Base-by-base conservation (phyloP, 163 green algal species). In the Scenedesmus sp. region DNA sequence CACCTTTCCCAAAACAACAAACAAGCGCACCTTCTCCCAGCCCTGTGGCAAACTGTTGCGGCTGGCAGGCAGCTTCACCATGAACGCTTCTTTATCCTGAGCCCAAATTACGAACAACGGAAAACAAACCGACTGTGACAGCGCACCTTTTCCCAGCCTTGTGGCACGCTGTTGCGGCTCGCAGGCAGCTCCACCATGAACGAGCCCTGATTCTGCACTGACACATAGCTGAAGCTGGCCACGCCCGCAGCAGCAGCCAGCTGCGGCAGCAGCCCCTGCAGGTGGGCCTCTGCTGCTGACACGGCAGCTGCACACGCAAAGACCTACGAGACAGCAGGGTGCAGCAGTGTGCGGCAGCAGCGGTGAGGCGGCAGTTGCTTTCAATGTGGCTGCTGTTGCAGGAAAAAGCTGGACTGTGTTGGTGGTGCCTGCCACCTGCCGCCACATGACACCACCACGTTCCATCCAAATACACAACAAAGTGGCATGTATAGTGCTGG, bases 151-250 rank as follows among this genome's bases (percentile, higher is more conserved):
- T 94, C 84, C 96, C 96, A 97, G 4, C 86, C 92, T 3, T 46
- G 60, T n/a, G 84, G 90, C 20, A 87, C 66, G 20, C 60, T 84
- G 60, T 26, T 86, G 34, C 84, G 77, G 26, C 8, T 62, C 23
- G 76, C 88, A 7, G 96, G 95, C 26, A 99, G 95, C 93, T 99
- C 97, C 9, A 99, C 89, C 82, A 99, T 94, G 83, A 93, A 97
- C 62, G 76, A 62, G 3, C 88, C 93, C 92, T 96, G 94, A 93
- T 96, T 95, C 74, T 93, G 88, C 2, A 97, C 90, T 6, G 91
- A 91, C 52, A 88, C 88, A 88, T 97, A 99, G n/a, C 94, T 62
- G 62, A 98, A 74, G 12, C 86, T 82, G 0, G 92, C 91, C 46
- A 96, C 88, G 5, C 90, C 90, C 90, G 96, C 90, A 66, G 94